Conservation (phyloP, 495 filamentous ascomycete genomes). For the Penicillium ochrochloron region DNA sequence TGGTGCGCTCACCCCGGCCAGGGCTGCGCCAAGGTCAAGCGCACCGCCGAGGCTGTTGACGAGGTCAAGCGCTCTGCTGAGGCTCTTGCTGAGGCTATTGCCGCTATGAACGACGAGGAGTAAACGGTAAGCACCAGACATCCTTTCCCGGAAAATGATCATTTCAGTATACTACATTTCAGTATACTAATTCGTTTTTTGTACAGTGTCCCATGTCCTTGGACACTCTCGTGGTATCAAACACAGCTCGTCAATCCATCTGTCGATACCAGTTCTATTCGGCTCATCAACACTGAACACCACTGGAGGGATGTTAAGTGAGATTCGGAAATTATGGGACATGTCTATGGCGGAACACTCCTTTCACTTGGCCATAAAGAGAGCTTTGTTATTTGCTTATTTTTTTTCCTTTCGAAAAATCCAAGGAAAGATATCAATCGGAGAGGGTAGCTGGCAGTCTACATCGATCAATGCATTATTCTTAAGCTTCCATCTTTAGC, state of each 20-base stretch:
- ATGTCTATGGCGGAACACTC: constrained; percentile 12
- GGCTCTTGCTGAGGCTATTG: constrained; percentile 47
- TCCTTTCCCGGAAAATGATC: neutral
- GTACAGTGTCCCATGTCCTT: constrained; percentile 1
- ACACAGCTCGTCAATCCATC: neutral
- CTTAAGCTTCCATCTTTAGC: neutral
- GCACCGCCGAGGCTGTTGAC: constrained; percentile 46
- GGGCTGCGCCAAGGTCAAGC: constrained; percentile 52
- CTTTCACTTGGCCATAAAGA: constrained; percentile 7
- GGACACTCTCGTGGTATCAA: constrained; percentile 1
- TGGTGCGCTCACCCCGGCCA: constrained; percentile 50
- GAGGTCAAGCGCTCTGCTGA: constrained; percentile 45
- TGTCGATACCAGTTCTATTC: neutral
- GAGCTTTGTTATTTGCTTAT: neutral
- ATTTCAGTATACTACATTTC: too few relatives aligned
- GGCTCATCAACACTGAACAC: neutral
- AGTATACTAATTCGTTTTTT: neutral
- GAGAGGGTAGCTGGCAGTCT: neutral
- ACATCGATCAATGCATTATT: neutral
- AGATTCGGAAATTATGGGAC: neutral
- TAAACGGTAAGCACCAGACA: constrained; percentile 24
- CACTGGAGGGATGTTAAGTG: neutral
- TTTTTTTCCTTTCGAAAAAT: neutral
- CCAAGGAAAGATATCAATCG: neutral
- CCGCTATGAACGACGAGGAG: constrained; percentile 40